Evolutionary conservation across 2,329 filamentous ascomycete species (phyloP).

Genomic region (Mollisia scopiformis): DNA sequence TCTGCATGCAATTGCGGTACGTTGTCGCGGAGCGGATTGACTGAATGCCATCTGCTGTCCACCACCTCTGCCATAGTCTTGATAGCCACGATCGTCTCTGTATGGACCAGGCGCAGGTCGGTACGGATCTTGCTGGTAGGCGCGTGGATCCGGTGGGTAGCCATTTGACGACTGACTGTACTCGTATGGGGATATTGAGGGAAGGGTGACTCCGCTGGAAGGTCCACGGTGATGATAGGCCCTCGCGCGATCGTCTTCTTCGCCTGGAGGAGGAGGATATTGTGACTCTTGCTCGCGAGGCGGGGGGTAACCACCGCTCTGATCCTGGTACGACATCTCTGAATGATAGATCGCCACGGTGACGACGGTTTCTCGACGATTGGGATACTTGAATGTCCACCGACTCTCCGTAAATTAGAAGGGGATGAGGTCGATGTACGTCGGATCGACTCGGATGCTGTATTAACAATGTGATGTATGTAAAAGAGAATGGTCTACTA

Average conservation of each 20-base stretch:
- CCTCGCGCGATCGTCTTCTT: constrained; percentile 37
- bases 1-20: constrained; percentile 62
- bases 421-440: not conserved
- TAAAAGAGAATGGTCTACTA: not conserved
- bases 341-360: constrained; percentile 35
- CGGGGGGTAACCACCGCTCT: constrained; percentile 34
- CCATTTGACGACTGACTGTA: constrained; percentile 27
- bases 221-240: constrained; percentile 34
- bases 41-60: constrained; percentile 36
- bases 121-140: constrained; percentile 32
- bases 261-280: constrained; percentile 35
- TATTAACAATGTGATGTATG: no score
- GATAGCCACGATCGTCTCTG: constrained; percentile 32
- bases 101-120: constrained; percentile 26
- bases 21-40: constrained; percentile 59
- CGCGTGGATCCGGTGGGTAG: constrained; percentile 30
- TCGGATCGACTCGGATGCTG: not conserved
- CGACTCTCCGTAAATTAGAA: not conserved
- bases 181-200: constrained; percentile 37
- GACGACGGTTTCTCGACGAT: constrained; percentile 8
- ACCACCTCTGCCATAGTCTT: constrained; percentile 30
- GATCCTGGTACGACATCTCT: constrained; percentile 37
- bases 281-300: constrained; percentile 32
- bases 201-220: constrained; percentile 34
- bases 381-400: not conserved